Conservation (phyloP, 1,284 basidiomycete species). For the Ustilago vetiveriae region DNA sequence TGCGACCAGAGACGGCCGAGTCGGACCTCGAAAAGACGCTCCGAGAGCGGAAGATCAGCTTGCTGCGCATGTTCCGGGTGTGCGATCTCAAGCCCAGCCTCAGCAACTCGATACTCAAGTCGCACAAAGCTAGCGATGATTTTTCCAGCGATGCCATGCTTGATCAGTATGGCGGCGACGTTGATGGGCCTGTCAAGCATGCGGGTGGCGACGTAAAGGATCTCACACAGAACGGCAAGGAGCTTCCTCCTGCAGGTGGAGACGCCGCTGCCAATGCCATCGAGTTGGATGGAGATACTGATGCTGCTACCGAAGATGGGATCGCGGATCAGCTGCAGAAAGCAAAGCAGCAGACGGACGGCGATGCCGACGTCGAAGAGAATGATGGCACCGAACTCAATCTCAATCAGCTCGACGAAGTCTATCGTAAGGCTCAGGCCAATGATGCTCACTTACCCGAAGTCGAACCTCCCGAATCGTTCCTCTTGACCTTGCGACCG, state of each 20-base stretch:
- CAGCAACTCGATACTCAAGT: conserved; percentile 51
- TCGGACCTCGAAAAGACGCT: conserved; percentile 78
- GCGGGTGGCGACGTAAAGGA: neutral
- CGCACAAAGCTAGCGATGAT: conserved; percentile 71
- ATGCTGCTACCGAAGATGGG: conserved; percentile 3
- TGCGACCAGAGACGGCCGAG: conserved; percentile 74
- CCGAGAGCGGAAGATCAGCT: conserved; percentile 77
- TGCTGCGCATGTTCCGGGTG: conserved; percentile 60
- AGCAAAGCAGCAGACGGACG: conserved; percentile 30
- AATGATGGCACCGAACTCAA: conserved; percentile 62
- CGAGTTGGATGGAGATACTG: conserved; percentile 16
- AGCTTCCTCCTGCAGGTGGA: conserved; percentile 8
- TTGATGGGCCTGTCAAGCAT: conserved; percentile 8
- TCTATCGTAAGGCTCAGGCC: conserved; percentile 74
- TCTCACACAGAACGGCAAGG: neutral
- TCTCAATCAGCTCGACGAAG: conserved; percentile 47
- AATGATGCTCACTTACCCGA: conserved; percentile 80
- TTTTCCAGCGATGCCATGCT: conserved; percentile 52
- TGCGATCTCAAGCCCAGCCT: conserved; percentile 56
- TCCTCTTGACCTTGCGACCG: conserved; percentile 78
- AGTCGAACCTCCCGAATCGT: conserved; percentile 83
- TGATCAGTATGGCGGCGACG: conserved; percentile 68
- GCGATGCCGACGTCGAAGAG: conserved; percentile 31
- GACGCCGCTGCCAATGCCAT: conserved; percentile 12
- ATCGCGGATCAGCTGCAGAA: conserved; percentile 26